Conservation (phyloP, 1,139 yeast genomes). For the Lodderomyces parapsilosis region DNA sequence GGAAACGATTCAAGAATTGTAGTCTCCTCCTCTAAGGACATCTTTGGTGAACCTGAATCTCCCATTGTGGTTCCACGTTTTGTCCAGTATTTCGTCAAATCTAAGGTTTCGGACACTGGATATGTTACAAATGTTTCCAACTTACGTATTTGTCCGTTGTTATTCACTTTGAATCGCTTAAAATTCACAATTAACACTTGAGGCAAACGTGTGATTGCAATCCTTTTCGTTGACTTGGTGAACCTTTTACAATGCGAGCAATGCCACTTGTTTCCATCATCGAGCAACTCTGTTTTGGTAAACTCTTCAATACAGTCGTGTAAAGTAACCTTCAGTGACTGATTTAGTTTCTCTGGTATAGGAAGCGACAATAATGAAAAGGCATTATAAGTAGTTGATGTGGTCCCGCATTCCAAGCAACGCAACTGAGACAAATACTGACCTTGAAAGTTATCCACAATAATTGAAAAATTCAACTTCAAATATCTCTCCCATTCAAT, state of each 20-base stretch:
- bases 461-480: conserved; percentile 77
- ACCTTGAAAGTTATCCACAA: conserved; percentile 88
- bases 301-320: conserved; percentile 71
- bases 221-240: conserved; percentile 65
- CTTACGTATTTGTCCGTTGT: conserved; percentile 50
- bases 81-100: conserved; percentile 83
- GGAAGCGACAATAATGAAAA: conserved; percentile 78
- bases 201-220: conserved; percentile 72
- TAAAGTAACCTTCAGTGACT: conserved; percentile 36
- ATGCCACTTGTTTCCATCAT: conserved; percentile 84
- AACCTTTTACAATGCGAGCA: conserved; percentile 78
- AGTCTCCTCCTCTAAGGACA: conserved; percentile 30
- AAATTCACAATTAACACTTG: conserved; percentile 70
- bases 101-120: conserved; percentile 56
- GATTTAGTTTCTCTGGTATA: conserved; percentile 46
- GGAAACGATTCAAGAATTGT: conserved; percentile 55
- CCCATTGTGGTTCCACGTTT: conserved; percentile 35
- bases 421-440: conserved; percentile 79
- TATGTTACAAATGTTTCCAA: conserved; percentile 62
- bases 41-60: conserved; percentile 11
- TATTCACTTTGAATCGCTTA: conserved; percentile 64
- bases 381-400: conserved; percentile 87
- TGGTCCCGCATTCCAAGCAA: conserved; percentile 71
- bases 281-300: conserved; percentile 65
- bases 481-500: conserved; percentile 94